Conservation (phyloP, 2,329 filamentous ascomycete species). For the Hypoxylon sp. region DNA sequence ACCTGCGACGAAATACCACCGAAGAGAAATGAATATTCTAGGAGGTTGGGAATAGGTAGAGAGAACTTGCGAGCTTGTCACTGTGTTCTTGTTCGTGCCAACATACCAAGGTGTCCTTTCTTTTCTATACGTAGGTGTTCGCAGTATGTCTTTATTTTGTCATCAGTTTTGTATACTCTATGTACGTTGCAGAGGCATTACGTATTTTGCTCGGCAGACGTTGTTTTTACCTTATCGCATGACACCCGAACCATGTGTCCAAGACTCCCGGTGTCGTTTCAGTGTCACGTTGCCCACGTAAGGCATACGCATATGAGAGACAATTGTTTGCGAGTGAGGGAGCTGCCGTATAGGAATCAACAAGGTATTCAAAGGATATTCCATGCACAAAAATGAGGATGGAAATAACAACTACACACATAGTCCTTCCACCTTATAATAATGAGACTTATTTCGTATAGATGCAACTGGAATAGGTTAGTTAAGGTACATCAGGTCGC, state of each 20-base stretch:
- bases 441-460: neutral
- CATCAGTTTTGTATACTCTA: conserved; percentile 13
- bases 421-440: neutral
- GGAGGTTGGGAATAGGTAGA: neutral
- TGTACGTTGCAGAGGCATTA: conserved; percentile 7
- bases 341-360: neutral
- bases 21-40: conserved; percentile 1
- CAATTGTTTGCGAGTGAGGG: neutral
- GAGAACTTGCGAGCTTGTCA: neutral
- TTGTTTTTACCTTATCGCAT: conserved; percentile 29
- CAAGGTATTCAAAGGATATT: neutral
- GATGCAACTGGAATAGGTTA: neutral
- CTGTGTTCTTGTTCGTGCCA: neutral
- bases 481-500: neutral
- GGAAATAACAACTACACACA: neutral
- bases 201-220: conserved; percentile 13
- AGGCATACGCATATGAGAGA: conserved; percentile 13
- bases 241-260: conserved; percentile 21
- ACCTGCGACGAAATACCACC: conserved; percentile 13
- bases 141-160: neutral
- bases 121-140: neutral
- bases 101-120: neutral
- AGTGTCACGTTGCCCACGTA: conserved; percentile 28
- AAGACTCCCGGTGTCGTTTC: conserved; percentile 11
- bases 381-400: neutral